Conservation (phyloP, 176 grass and related monocot species). For the Oryza nivara region DNA sequence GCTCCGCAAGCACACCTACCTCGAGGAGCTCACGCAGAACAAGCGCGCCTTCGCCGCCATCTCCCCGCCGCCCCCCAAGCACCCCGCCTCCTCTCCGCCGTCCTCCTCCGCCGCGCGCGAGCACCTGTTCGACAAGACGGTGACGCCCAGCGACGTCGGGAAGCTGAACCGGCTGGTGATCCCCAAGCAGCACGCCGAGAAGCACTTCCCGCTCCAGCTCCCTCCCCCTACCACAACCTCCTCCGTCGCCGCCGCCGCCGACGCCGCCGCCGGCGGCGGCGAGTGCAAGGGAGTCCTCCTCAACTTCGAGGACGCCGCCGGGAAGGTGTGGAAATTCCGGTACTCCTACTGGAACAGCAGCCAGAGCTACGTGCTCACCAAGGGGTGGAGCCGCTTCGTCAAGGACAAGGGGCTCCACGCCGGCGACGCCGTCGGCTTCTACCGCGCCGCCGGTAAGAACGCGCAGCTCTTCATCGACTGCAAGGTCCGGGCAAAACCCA, state of each 20-base stretch:
- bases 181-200: slow-evolving; percentile 97
- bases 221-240: neutral
- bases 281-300: slow-evolving; percentile 81
- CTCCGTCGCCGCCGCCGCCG: neutral
- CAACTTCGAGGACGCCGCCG: slow-evolving; percentile 75
- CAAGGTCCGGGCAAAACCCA: slow-evolving; percentile 48
- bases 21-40: slow-evolving; percentile 73
- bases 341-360: slow-evolving; percentile 99
- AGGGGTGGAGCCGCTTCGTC: slow-evolving; percentile 94
- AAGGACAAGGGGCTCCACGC: slow-evolving; percentile 83
- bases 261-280: neutral
- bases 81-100: neutral
- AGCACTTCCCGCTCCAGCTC: slow-evolving; percentile 71
- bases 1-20: slow-evolving; percentile 94
- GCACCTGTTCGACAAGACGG: slow-evolving; percentile 90
- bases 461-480: slow-evolving; percentile 79
- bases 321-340: slow-evolving; percentile 90
- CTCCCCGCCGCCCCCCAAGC: neutral
- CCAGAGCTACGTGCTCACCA: slow-evolving; percentile 99
- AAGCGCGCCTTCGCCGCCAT: slow-evolving; percentile 33
- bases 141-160: slow-evolving; percentile 94
- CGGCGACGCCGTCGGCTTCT: slow-evolving; percentile 81
- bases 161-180: slow-evolving; percentile 96
- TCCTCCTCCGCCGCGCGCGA: slow-evolving; percentile 33
- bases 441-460: slow-evolving; percentile 40